Evolutionary conservation across 1,284 basidiomycete genomes (phyloP), one percentile per base, ranked within the genome.

Genomic region (Tetrapyrgos nigripes): DNA sequence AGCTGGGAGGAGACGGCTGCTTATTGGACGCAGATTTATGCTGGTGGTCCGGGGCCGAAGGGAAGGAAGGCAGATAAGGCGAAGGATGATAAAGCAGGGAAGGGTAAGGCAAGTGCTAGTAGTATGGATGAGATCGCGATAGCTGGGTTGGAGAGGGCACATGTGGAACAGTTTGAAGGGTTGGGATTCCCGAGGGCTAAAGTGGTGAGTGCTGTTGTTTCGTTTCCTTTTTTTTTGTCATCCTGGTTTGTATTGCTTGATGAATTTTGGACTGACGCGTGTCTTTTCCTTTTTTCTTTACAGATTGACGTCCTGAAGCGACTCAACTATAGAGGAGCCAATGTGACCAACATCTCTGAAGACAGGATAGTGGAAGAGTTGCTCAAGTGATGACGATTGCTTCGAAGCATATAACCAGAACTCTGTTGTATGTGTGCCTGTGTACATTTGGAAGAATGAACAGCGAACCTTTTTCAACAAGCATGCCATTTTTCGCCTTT

Each of bases 11-110:
- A 92, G 37, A 99, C 97, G 0, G 97, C 97, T 24, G 83, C 85
- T 49, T 96, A 96, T 73, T 99, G 97, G 97, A 93, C 96, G 2
- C 87, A 93, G 69, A 87, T 91, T 31, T 96, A 96, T 69, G 94
- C 93, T 1, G 89, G 88, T 35, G 92, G 89, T 0, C 86, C 91
- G 8, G 79, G 73, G 33, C 71, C 72, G n/a, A 78, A 76, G 62
- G 49, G 73, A 53, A 78, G 78, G 67, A 72, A 44, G n/a, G 65
- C 60, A 64, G 68, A 57, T 57, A 73, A 63, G 54, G 37, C 14
- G n/a, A 68, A 55, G 62, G 68, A 47, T 5, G 63, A 57, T n/a
- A 66, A 73, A 51, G 65, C 68, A 28, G 64, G 69, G 28, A 64
- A 57, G 19, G n/a, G n/a, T n/a, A n/a, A n/a, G n/a, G n/a, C n/a